Evolutionary conservation across 345 rosid species (phyloP), one percentile per base, ranked within the genome.

Genomic region (Rhodamnia rubescens): DNA sequence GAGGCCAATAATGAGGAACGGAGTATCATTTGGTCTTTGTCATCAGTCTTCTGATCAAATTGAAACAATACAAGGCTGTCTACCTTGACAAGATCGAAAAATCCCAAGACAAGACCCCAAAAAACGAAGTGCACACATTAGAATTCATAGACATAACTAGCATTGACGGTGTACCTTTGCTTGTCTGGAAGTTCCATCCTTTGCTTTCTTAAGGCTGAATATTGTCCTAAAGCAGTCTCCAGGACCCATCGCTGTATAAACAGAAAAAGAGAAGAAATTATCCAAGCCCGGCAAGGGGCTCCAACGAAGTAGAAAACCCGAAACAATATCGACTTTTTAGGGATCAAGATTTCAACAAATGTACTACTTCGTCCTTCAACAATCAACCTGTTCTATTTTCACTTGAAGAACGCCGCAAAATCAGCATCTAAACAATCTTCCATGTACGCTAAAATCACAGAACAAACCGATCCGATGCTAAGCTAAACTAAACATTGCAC

Each of bases 221-320:
- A 91, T 44, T 26, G 88, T 88, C 84, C 94, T 89, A 81, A 94
- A 87, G 88, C 97, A 92, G 85, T 89, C 84, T 61, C 95, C 95
- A 29, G 93, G 82, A 87, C 96, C 96, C 95, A 94, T 92, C 81
- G 13, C 75, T 29, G 6, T 61, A 29, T 7, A 61, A 61, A 16
- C 75, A 32, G 13, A 61, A 42, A 61, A 20, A 21, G 11, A 61
- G 42, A 61, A 61, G 21, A 8, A 61, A 61, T 29, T 29, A 29
- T 61, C 32, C 75, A 29, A 61, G 29, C 75, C 75, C 6, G 40
- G 40, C 40, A 36, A 36, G 40, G 40, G 40, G 40, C 75, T 61
- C 42, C 75, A 21, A 29, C 16, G 75, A 61, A 61, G 42, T 20
- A 29, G 75, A 61, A 36, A 29, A 29, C 18, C 22, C 5, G 21